These are phyloP conservation scores for Talaromyces sp. DNA, from an alignment of 2,329 filamentous ascomycete genomes.

Conservation along the genomic window DNA sequence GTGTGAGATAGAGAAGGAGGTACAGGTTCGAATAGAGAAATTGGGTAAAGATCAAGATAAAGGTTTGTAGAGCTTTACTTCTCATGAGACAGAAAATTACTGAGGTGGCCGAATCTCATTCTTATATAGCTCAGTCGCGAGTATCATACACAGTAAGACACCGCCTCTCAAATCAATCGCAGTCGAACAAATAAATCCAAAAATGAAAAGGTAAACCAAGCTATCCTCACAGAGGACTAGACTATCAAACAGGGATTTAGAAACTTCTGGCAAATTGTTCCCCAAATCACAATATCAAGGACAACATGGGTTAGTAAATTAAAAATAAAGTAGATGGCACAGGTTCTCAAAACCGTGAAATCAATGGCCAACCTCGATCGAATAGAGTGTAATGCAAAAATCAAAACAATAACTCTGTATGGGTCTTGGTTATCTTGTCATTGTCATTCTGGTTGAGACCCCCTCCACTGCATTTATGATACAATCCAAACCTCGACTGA, in stretches of 20 bases:
- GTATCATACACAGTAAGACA: background rate
- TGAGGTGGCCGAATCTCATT: conserved; percentile 7
- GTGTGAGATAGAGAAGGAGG: too few relatives aligned
- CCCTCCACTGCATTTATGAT: conserved; percentile 19
- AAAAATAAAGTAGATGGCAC: conserved; percentile 23
- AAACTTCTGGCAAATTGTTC: background rate
- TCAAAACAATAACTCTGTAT: conserved; percentile 10
- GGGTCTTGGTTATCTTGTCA: conserved; percentile 26
- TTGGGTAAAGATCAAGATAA: too few relatives aligned
- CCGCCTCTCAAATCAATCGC: background rate
- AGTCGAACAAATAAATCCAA: background rate
- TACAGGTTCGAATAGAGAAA: too few relatives aligned
- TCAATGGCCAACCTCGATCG: conserved; percentile 42
- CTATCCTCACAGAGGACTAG: background rate
- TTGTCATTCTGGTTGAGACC: conserved; percentile 31
- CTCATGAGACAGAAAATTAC: background rate
- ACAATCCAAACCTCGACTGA: conserved; percentile 29
- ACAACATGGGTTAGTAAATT: conserved; percentile 10
- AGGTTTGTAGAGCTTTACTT: too few relatives aligned
- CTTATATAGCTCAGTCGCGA: conserved; percentile 24
- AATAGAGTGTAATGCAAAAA: conserved; percentile 24
- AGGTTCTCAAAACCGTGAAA: conserved; percentile 34
- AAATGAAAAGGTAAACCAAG: background rate
- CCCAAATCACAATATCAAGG: background rate
- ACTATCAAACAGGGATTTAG: background rate